Conservation (phyloP, 1,284 basidiomycete genomes). For the Moesziomyces globuligerus region DNA sequence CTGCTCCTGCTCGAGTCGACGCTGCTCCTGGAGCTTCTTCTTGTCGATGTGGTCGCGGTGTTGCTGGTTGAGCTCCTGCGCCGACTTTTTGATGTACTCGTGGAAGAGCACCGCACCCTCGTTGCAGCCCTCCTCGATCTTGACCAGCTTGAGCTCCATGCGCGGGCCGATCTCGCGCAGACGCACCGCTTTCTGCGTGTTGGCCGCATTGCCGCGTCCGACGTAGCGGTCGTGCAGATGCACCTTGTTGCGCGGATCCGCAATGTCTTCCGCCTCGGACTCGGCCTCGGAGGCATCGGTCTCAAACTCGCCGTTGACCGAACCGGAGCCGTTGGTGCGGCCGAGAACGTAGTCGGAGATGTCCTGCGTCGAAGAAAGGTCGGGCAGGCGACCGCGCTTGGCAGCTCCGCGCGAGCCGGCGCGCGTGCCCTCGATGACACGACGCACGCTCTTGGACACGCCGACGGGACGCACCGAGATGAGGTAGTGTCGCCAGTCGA, state of each 20-base stretch:
- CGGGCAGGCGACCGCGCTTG: slow-evolving; percentile 70
- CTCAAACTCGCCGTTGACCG: slow-evolving; percentile 72
- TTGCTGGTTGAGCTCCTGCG: slow-evolving; percentile 35
- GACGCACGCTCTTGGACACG: slow-evolving; percentile 89
- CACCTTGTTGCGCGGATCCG: slow-evolving; percentile 73
- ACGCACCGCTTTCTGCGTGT: slow-evolving; percentile 86
- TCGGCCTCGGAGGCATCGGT: slow-evolving; percentile 72
- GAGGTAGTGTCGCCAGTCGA: slow-evolving; percentile 93
- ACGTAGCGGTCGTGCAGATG: slow-evolving; percentile 91
- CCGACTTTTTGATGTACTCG: slow-evolving; percentile 56
- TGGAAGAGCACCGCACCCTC: slow-evolving; percentile 64
- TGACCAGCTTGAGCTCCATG: slow-evolving; percentile 90
- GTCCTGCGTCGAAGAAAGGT: slow-evolving; percentile 89
- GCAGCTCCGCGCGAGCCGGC: slow-evolving; percentile 30
- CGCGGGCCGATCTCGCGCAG: slow-evolving; percentile 94
- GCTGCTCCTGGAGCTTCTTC: slow-evolving; percentile 42
- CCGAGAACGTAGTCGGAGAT: slow-evolving; percentile 94
- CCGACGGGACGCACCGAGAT: slow-evolving; percentile 96
- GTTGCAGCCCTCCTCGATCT: slow-evolving; percentile 88
- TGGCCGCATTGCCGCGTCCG: slow-evolving; percentile 90
- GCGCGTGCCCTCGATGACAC: slow-evolving; percentile 79
- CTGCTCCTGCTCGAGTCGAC: slow-evolving; percentile 52
- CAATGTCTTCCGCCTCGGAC: slow-evolving; percentile 84
- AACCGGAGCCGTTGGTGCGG: slow-evolving; percentile 73
- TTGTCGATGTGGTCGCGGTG: slow-evolving; percentile 34